phyloP scores from a whole-genome alignment of 2,329 filamentous ascomycete genomes.

The Huntiella savannae region DNA sequence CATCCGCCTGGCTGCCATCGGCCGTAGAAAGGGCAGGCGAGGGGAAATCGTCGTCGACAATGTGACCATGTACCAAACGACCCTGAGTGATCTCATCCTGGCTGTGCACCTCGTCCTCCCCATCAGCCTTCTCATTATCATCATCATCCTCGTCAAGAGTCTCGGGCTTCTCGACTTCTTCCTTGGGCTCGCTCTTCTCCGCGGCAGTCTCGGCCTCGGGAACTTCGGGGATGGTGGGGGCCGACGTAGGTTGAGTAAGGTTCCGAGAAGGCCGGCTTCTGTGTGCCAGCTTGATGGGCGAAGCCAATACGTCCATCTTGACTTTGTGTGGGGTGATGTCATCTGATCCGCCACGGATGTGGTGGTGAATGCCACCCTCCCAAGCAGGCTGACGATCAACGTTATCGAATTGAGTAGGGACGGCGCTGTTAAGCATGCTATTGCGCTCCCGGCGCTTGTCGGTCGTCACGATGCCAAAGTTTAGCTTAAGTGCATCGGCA shows the following conservation, averaged over 20 bases:
- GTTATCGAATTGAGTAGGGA: slow-evolving; percentile 49
- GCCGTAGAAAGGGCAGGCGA: slow-evolving; percentile 55
- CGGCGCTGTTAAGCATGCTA: slow-evolving; percentile 58
- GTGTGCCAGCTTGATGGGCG: slow-evolving; percentile 1
- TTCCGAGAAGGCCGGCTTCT: slow-evolving; percentile 3
- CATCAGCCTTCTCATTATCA: slow-evolving; percentile 18
- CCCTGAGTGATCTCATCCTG: slow-evolving; percentile 82
- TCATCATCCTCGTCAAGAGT: slow-evolving; percentile 39
- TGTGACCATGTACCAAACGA: slow-evolving; percentile 77
- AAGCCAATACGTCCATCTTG: slow-evolving; percentile 8
- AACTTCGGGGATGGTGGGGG: slow-evolving; percentile 7
- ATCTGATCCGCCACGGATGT: slow-evolving; percentile 5
- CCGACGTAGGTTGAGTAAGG: slow-evolving; percentile 3
- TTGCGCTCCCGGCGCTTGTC: slow-evolving; percentile 47
- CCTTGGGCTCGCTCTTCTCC: neutral
- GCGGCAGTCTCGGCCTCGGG: slow-evolving; percentile 6
- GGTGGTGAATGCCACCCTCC: slow-evolving; percentile 17
- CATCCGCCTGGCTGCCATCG: slow-evolving; percentile 45
- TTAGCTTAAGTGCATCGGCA: slow-evolving; percentile 87
- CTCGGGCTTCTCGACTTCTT: neutral
- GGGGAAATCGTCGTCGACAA: slow-evolving; percentile 83
- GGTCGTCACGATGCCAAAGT: slow-evolving; percentile 90
- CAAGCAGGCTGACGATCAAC: slow-evolving; percentile 27
- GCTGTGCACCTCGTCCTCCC: slow-evolving; percentile 47
- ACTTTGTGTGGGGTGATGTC: slow-evolving; percentile 6